Evolutionary conservation across 1,139 yeast genomes (phyloP).

Genomic region (Hyphopichia buzzinii): DNA sequence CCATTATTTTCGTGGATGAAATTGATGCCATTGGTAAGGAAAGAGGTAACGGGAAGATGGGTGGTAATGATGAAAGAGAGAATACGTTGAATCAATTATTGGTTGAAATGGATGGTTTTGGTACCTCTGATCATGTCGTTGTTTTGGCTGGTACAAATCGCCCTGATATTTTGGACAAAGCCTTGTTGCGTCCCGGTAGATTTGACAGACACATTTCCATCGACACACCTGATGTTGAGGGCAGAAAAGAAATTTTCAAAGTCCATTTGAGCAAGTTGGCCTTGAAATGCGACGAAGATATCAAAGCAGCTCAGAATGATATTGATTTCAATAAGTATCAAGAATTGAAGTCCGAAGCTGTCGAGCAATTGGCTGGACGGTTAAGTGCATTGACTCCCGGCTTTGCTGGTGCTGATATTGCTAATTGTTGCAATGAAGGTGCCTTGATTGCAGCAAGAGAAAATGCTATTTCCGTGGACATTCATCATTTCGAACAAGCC

Average conservation of each 20-base stretch:
- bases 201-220: constrained; percentile 91
- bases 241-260: constrained; percentile 85
- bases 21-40: constrained; percentile 98
- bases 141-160: constrained; percentile 97
- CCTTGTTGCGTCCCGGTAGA: constrained; percentile 94
- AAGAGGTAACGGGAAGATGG: constrained; percentile 78
- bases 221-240: constrained; percentile 90
- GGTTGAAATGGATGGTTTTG: constrained; percentile 98
- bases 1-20: constrained; percentile 93
- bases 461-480: constrained; percentile 63
- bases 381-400: constrained; percentile 97
- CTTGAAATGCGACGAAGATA: constrained; percentile 40
- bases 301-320: constrained; percentile 14
- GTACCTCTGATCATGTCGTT: constrained; percentile 85
- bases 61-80: constrained; percentile 95
- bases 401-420: constrained; percentile 96
- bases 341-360: constrained; percentile 45
- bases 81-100: constrained; percentile 91
- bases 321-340: constrained; percentile 48
- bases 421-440: constrained; percentile 95
- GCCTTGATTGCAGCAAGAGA: constrained; percentile 93
- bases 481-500: constrained; percentile 88
- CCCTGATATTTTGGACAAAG: constrained; percentile 89
- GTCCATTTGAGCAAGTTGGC: constrained; percentile 77
- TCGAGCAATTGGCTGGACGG: constrained; percentile 70